A percentile compares a stretch with the other conserved stretches of the same genome.
phyloP scores from a whole-genome alignment of 2,329 filamentous ascomycete species.

The Verticillium albo-atrum region DNA sequence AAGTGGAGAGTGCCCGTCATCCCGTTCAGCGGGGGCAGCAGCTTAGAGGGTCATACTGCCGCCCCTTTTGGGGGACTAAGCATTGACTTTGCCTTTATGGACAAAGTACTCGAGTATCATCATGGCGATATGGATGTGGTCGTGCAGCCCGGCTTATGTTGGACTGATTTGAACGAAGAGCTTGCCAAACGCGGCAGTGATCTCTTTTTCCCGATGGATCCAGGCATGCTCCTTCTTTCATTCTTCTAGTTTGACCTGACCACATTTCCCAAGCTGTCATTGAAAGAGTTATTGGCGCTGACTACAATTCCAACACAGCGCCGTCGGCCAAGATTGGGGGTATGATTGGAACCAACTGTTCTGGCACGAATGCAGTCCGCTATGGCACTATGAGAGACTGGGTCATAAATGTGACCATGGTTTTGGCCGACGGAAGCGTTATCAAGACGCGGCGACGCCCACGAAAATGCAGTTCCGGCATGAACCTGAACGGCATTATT shows the following conservation, averaged over 20 bases:
- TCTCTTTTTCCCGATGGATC: constrained; percentile 88
- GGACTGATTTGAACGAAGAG: constrained; percentile 80
- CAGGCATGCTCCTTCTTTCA: constrained; percentile 42
- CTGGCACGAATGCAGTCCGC: constrained; percentile 73
- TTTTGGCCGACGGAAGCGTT: constrained; percentile 71
- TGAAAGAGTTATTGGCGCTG: neutral
- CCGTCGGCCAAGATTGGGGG: constrained; percentile 72
- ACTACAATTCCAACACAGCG: constrained; percentile 23
- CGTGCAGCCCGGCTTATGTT: constrained; percentile 84
- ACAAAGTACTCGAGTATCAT: constrained; percentile 73
- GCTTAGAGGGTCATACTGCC: constrained; percentile 85
- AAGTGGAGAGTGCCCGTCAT: constrained; percentile 80
- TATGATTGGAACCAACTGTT: constrained; percentile 77
- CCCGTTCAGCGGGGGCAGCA: constrained; percentile 81
- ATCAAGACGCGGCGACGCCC: constrained; percentile 78
- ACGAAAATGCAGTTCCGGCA: constrained; percentile 73
- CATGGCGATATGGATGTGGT: constrained; percentile 89
- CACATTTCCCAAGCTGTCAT: too few relatives aligned
- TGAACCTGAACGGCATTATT: constrained; percentile 81
- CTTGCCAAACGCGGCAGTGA: constrained; percentile 60
- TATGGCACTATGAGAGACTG: constrained; percentile 88
- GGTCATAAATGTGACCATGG: constrained; percentile 79
- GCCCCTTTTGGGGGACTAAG: constrained; percentile 83
- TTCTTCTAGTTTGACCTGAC: too few relatives aligned
- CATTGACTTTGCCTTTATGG: constrained; percentile 87